Evolutionary conservation across 108 stramenopile genomes (phyloP).

Genomic region (Skeletonema menzelii): DNA sequence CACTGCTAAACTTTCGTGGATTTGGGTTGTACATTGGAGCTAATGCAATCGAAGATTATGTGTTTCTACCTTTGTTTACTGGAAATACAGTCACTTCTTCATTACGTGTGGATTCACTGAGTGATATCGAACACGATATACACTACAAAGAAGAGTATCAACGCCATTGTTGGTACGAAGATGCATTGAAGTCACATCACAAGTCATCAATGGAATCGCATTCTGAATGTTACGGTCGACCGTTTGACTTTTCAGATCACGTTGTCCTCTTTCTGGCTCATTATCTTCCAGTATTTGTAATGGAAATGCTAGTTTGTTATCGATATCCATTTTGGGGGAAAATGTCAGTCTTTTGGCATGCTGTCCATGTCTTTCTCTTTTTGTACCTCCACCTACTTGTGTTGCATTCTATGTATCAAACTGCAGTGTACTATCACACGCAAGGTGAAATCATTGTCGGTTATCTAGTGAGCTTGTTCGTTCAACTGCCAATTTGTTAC

Average conservation of each 20-base stretch:
- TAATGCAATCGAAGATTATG: slow-evolving; percentile 62
- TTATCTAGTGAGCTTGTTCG: slow-evolving; percentile 62
- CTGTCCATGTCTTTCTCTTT: slow-evolving; percentile 43
- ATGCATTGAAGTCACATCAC: slow-evolving; percentile 47
- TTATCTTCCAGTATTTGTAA: slow-evolving; percentile 63
- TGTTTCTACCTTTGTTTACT: slow-evolving; percentile 32
- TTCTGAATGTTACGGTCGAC: slow-evolving; percentile 59
- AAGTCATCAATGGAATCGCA: slow-evolving; percentile 23
- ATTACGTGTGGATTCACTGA: slow-evolving; percentile 28
- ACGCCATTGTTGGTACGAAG: slow-evolving; percentile 65
- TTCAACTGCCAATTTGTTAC: slow-evolving; percentile 65
- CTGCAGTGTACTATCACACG: slow-evolving; percentile 80
- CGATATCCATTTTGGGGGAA: slow-evolving; percentile 53
- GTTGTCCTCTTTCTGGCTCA: slow-evolving; percentile 83
- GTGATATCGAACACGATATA: slow-evolving; percentile 33
- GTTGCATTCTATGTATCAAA: slow-evolving; percentile 62
- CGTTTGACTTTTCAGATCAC: slow-evolving; percentile 89
- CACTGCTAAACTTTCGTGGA: slow-evolving; percentile 65
- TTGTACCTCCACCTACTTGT: slow-evolving; percentile 71
- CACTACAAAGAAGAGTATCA: slow-evolving; percentile 5
- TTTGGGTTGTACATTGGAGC: slow-evolving; percentile 65
- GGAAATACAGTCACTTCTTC: slow-evolving; percentile 24
- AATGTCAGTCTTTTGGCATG: slow-evolving; percentile 5
- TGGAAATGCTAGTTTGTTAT: slow-evolving; percentile 60
- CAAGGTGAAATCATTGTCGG: slow-evolving; percentile 63